These are phyloP conservation scores for Epichloe gansuensis DNA, from an alignment of 2,329 filamentous ascomycete genomes.

Conservation along the genomic window DNA sequence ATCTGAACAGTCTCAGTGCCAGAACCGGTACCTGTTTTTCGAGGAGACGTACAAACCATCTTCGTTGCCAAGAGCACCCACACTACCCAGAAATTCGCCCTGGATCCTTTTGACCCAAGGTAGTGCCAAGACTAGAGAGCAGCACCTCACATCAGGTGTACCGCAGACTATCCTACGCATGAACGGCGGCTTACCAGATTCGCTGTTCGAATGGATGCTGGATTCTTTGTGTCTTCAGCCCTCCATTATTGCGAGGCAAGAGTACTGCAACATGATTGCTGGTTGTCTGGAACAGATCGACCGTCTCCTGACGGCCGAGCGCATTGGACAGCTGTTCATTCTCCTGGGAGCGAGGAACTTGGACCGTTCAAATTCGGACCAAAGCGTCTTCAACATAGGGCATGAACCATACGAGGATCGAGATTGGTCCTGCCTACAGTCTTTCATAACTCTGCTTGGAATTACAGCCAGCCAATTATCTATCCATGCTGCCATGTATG, in stretches of 20 bases:
- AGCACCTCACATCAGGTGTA: constrained; percentile 50
- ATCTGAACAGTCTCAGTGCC: constrained; percentile 26
- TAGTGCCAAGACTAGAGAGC: constrained; percentile 32
- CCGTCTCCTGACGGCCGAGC: constrained; percentile 31
- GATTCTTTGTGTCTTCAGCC: constrained; percentile 45
- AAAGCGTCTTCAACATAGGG: constrained; percentile 12
- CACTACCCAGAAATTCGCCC: constrained; percentile 22
- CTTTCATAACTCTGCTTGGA: constrained; percentile 31
- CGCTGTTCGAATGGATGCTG: constrained; percentile 55
- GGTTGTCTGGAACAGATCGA: constrained; percentile 30
- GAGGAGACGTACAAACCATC: constrained; percentile 19
- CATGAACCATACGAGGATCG: constrained; percentile 22
- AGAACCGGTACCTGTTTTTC: constrained; percentile 39
- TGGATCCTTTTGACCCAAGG: constrained; percentile 40
- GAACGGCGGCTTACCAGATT: constrained; percentile 39
- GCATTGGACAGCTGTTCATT: constrained; percentile 42
- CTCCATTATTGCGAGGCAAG: constrained; percentile 41
- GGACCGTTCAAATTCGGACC: constrained; percentile 26
- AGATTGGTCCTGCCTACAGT: constrained; percentile 33
- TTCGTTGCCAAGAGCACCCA: constrained; percentile 15
- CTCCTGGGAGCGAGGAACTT: constrained; percentile 37
- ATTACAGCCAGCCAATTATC: constrained; percentile 25
- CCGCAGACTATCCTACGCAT: constrained; percentile 36
- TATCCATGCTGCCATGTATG: constrained; percentile 23
- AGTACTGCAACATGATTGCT: constrained; percentile 47